Conservation (phyloP, 768 basidiomycete genomes). For the Xerocomellus amylosporus region DNA sequence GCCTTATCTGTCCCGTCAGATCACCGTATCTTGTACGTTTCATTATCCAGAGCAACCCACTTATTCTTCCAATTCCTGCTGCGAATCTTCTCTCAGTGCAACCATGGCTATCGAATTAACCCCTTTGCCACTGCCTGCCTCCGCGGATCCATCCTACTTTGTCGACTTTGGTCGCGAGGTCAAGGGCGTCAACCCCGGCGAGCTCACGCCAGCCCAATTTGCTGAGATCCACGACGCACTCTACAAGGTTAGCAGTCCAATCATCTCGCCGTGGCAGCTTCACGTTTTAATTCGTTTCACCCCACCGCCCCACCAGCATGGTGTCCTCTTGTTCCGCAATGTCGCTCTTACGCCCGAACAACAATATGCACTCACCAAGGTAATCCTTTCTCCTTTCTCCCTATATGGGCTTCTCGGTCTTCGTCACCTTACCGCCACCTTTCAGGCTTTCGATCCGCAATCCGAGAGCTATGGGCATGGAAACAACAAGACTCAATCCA, state of each 20-base stretch:
- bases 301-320: conserved; percentile 48
- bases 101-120: conserved; percentile 65
- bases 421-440: conserved; percentile 5
- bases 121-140: conserved; percentile 69
- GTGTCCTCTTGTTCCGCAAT: conserved; percentile 71
- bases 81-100: not conserved
- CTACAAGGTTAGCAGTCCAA: conserved; percentile 57
- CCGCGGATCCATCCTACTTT: conserved; percentile 67
- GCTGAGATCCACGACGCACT: conserved; percentile 65
- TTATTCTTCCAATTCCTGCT: not conserved
- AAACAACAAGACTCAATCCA: conserved; percentile 77
- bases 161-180: conserved; percentile 74
- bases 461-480: conserved; percentile 76
- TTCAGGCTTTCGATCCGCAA: conserved; percentile 71
- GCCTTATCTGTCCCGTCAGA: conserved; percentile 7
- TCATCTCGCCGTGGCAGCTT: not conserved
- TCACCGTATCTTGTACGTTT: not conserved
- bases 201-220: conserved; percentile 58
- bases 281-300: not conserved
- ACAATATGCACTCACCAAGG: conserved; percentile 85
- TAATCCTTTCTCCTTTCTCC: conserved; percentile 23
- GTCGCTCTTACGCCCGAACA: conserved; percentile 70
- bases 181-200: conserved; percentile 65
- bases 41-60: not conserved
- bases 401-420: not conserved